Conservation (phyloP, 257 asterid genomes). For the Scutellaria galericulata region DNA sequence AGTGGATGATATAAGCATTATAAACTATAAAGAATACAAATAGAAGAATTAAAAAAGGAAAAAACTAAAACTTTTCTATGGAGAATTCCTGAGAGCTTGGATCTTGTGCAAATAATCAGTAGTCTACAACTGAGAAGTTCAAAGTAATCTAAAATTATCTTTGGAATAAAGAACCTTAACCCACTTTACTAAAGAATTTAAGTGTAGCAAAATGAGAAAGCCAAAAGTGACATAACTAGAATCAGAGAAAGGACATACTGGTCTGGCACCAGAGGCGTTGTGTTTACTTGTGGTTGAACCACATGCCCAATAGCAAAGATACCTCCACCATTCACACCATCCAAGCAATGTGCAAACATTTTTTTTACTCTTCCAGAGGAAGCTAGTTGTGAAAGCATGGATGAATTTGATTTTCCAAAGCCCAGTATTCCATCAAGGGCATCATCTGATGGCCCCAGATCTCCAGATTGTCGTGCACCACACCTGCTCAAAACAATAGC, state of each 20-base stretch:
- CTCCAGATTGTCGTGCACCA: slow-evolving; percentile 88
- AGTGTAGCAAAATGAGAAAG: slow-evolving; percentile 27
- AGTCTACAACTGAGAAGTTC: slow-evolving; percentile 19
- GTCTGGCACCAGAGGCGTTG: slow-evolving; percentile 78
- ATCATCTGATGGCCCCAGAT: slow-evolving; percentile 78
- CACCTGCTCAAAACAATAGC: slow-evolving; percentile 62
- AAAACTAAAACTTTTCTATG: not conserved
- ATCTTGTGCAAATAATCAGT: slow-evolving; percentile 19
- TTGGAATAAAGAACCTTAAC: slow-evolving; percentile 5
- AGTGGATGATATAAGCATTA: slow-evolving; percentile 11
- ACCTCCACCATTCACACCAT: slow-evolving; percentile 98
- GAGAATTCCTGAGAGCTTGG: slow-evolving; percentile 25
- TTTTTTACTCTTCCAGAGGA: slow-evolving; percentile 86
- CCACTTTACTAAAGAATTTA: slow-evolving; percentile 15
- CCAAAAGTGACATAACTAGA: slow-evolving; percentile 26
- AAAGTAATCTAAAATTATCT: not conserved
- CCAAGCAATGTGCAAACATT: slow-evolving; percentile 99
- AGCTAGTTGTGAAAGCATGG: slow-evolving; percentile 96
- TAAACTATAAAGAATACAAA: not conserved
- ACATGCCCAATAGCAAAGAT: slow-evolving; percentile 99
- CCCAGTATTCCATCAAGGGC: slow-evolving; percentile 99
- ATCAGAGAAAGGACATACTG: slow-evolving; percentile 64
- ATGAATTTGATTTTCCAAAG: slow-evolving; percentile 92
- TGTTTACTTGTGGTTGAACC: slow-evolving; percentile 94
- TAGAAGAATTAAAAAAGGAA: slow-evolving; percentile 1